Percentiles rank a stretch among this genome's conserved stretches.
These are phyloP conservation scores for Podospora sp. DNA, from an alignment of 495 filamentous ascomycete genomes.

Conservation along the genomic window DNA sequence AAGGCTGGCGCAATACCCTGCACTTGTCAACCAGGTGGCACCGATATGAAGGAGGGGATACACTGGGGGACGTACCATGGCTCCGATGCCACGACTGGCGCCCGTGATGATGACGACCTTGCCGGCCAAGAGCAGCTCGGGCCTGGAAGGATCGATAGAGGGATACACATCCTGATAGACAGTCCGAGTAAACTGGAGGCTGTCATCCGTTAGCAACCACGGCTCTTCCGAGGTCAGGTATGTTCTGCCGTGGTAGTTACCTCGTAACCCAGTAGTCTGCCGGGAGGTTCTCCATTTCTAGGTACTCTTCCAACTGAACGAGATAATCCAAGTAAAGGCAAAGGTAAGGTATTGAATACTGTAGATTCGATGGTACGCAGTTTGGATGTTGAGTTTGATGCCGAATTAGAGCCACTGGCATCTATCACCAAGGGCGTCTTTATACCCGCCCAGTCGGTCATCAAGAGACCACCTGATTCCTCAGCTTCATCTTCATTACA, in stretches of 20 bases:
- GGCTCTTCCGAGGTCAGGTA: neutral
- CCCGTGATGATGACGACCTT: constrained; percentile 54
- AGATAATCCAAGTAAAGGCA: neutral
- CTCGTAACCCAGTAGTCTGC: neutral
- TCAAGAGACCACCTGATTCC: neutral
- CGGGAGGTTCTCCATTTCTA: neutral
- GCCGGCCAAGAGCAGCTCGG: constrained; percentile 35
- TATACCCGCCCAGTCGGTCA: neutral
- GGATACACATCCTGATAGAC: constrained; percentile 51
- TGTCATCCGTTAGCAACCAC: neutral
- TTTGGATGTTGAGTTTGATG: neutral
- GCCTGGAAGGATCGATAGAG: constrained; percentile 43
- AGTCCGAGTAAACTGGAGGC: constrained; percentile 30
- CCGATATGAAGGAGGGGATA: neutral
- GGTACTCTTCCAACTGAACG: neutral
- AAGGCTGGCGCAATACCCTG: constrained; percentile 46
- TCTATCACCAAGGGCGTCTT: neutral
- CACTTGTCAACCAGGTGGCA: neutral
- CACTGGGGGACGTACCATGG: neutral
- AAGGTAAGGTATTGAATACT: neutral
- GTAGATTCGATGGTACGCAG: neutral
- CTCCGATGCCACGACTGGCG: constrained; percentile 54
- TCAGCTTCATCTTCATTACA: neutral
- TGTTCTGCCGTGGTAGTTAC: neutral
- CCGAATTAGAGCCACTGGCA: too few species aligned